Percentiles rank a stretch among this genome's conserved stretches.
Conservation (phyloP, 148 eudicot species). For the Selenicereus undatus region DNA sequence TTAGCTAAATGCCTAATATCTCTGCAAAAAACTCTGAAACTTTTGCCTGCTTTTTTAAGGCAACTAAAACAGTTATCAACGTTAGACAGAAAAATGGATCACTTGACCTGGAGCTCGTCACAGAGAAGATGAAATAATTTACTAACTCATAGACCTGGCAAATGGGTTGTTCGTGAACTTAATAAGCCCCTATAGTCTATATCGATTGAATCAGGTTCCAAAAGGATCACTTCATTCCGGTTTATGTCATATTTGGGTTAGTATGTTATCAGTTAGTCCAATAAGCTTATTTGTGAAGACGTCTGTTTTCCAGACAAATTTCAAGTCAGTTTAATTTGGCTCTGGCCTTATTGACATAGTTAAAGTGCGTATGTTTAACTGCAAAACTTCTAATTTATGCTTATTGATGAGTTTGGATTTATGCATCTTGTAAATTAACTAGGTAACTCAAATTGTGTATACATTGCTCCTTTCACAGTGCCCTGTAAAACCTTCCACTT, state of each 20-base stretch:
- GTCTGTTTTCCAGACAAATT: too few species aligned
- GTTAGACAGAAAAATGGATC: not conserved
- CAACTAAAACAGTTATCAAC: not conserved
- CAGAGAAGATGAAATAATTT: not conserved
- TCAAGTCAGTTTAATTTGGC: too few species aligned
- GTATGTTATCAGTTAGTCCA: too few species aligned
- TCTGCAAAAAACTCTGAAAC: not conserved
- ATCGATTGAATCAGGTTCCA: too few species aligned
- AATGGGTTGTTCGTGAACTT: not conserved
- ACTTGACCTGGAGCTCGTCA: not conserved
- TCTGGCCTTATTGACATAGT: too few species aligned
- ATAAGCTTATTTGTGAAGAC: too few species aligned
- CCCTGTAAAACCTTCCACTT: not conserved
- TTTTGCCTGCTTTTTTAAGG: not conserved
- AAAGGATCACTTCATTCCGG: too few species aligned
- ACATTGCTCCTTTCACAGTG: not conserved
- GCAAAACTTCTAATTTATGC: not conserved
- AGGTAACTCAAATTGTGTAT: not conserved
- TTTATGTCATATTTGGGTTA: too few species aligned
- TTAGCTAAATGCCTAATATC: not conserved
- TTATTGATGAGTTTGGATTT: not conserved
- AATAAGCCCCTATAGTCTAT: too few species aligned
- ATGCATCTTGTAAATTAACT: not conserved
- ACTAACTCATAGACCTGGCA: not conserved
- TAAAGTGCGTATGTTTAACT: not conserved